Evolutionary conservation across 177 flowering plant genomes (phyloP), one percentile per base, ranked within the genome.

Genomic region (Telopea speciosissima): DNA sequence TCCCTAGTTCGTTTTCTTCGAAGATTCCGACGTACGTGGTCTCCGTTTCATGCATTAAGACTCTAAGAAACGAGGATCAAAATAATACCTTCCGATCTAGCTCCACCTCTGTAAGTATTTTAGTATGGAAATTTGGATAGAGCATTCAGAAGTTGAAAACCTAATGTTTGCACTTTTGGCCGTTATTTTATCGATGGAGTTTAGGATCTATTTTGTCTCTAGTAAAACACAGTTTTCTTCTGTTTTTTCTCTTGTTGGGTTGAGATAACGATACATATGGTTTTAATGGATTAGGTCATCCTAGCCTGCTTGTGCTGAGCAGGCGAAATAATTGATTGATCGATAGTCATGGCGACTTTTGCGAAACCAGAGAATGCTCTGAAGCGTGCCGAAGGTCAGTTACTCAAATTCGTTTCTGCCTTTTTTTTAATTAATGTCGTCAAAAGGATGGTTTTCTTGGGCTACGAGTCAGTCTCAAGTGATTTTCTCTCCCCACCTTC

Each of bases 371-470:
- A 91, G 76, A 90, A 87, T 58, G 94, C 97, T 65, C 70, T 89
- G 70, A 88, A 89, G 83, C 89, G 92, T 72, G 97, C 94, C 23
- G 92, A 89, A 83, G 97, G 97, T 89, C 5, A 68, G 77, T 69
- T 13, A 19, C 17, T 25, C 56, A 25, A 19, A 67, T 8, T 62
- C 31, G n/a, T 19, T 14, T 25, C 11, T 65, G 7, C 11, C 22
- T 64, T 68, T 22, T 2, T 13, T 36, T 36, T 36, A 36, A 36
- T 36, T 36, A 36, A 36, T 36, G 40, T 36, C 9, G 40, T 36
- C 9, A 36, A 28, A 36, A 36, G 40, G 40, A 36, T 36, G 2
- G 21, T 45, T 16, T 22, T 19, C 25, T 49, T 49, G 16, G 16
- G 19, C 19, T 12, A 13, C 13, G 54, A 49, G 19, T 49, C 40